Base-by-base conservation (phyloP, 1,284 basidiomycete genomes). In the Cutaneotrichosporon arboriforme region DNA sequence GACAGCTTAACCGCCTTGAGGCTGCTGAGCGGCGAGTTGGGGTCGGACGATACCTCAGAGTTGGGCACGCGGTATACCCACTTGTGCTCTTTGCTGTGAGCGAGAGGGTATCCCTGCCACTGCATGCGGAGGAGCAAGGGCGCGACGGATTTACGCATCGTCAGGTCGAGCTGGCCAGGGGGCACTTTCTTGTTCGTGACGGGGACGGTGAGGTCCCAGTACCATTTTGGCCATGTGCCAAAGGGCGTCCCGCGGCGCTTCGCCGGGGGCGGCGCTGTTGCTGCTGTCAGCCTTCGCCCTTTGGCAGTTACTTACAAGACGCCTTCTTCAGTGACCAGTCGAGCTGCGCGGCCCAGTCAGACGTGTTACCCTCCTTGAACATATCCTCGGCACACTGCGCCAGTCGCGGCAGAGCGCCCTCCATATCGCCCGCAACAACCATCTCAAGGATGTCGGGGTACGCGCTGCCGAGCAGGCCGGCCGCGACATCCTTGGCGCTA, bases 81-180 rank as follows among this genome's bases (percentile, higher is more conserved):
- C 0, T 91, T 93, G 67, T 96, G 85, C 69, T 92, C 82, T 39
- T 86, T 84, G 39, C 90, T 94, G 70, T 87, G 79, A 64, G 88
- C 85, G 9, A 98, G 79, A 0, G 96, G 93, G 75, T 84, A 86
- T 7, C 84, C 86, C 59, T 85, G 79, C 93, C 94, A 98, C 1
- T 87, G 87, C 23, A 98, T 79, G 10, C 84, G 84, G 7, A 99
- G 81, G 1, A 98, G 82, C 4, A 97, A 77, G 0, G 93, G 91
- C 0, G 93, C 83, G 33, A 91, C 79, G 14, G 87, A 83, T 60
- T 84, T 90, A 42, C 91, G 85, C 41, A 88, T 84, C 3, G 93
- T 93, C 51, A 98, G 77, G 65, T 96, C 90, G 26, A 97, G 80
- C 2, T 84, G 66, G 20, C 78, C 77, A 22, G 58, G 51, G 1